Base-by-base conservation (phyloP, 148 eudicot species). In the Diospyros lotus region DNA sequence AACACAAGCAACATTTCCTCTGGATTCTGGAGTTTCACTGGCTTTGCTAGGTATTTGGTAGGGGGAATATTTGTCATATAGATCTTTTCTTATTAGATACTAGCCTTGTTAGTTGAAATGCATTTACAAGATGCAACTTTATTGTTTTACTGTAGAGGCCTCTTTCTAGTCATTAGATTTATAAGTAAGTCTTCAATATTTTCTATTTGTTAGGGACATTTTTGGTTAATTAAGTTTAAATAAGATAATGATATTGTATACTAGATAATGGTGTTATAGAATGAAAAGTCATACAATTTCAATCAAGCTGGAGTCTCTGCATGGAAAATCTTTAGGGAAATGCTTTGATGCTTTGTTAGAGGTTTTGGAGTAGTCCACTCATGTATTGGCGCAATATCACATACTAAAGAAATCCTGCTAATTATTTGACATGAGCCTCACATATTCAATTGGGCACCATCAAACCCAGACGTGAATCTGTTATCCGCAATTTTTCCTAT, bases 141-240 rank as follows among this genome's bases (percentile, higher is more conserved):
- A 5, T n/a, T 18, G 6, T 66, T n/a, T 44, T 42, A 41, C 17
- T 46, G 13, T 17, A 15, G 43, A 43, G 50, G 68, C 68, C 68
- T 64, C 68, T 65, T 18, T 65, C 68, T 43, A 44, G 15, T 43
- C 50, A 62, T 39, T 39, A 2, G 15, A 62, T 62, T 15, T 43
- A 41, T 64, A n/a, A n/a, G 15, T 64, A 64, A 4, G 18, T 14
- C 50, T 43, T 42, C 43, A 45, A 64, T 4, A 42, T 42, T 64
- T 42, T n/a, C 46, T 17, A 13, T 12, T 14, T 18, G 43, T 64
- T 6, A 64, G 48, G 50, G 43, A 9, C 4, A 12, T 64, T 64
- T 66, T 66, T 46, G n/a, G 53, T 46, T 66, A 66, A 40, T 66
- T 66, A 15, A 66, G 17, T 48, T 43, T n/a, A 66, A 45, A 46